Base-by-base conservation (phyloP, 306 rosid genomes). In the Lupinus albus region DNA sequence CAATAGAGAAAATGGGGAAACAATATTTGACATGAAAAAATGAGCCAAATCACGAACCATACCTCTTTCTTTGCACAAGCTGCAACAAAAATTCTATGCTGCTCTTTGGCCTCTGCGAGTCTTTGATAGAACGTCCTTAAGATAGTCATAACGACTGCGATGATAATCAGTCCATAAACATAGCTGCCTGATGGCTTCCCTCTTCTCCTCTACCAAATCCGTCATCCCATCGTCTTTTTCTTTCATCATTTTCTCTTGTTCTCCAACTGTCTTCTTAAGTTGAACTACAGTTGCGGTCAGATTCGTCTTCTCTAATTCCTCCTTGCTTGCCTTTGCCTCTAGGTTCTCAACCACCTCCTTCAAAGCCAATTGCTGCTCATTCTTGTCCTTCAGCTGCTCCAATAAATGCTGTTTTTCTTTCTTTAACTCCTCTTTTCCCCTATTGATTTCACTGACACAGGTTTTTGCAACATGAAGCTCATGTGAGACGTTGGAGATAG, bases 101-200 rank as follows among this genome's bases (percentile, higher is more conserved):
- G 88, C 82, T 58, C 96, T 87, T 68, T 70, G 92, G 77, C 80
- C 86, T 69, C 86, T 77, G 48, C 74, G 70, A 70, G 79, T 53
- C 84, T 82, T 93, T 1, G 64, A 82, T 20, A 88, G 78, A 51
- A 81, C 74, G 61, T 88, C 97, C 81, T 74, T 88, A 78, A 93
- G 92, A 81, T 79, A 38, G 65, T 94, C 91, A 54, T 62, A 84
- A 52, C 95, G 89, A 59, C 79, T 61, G 15, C 93, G 90, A 61
- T 94, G 96, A 83, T 94, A 90, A 72, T 94, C 97, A 41, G 90
- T 85, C 95, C 91, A 90, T 32, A 94, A 15, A 79, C 99, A 94
- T 17, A 94, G 90, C 63, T 93, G 99, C 84, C 96, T 78, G 25
- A 93, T 93, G 58, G 93, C 99, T 58, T 93, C 97, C 67, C 92